phyloP scores from a whole-genome alignment of 1,284 basidiomycete species.

The Ceratobasidium papillatum region DNA sequence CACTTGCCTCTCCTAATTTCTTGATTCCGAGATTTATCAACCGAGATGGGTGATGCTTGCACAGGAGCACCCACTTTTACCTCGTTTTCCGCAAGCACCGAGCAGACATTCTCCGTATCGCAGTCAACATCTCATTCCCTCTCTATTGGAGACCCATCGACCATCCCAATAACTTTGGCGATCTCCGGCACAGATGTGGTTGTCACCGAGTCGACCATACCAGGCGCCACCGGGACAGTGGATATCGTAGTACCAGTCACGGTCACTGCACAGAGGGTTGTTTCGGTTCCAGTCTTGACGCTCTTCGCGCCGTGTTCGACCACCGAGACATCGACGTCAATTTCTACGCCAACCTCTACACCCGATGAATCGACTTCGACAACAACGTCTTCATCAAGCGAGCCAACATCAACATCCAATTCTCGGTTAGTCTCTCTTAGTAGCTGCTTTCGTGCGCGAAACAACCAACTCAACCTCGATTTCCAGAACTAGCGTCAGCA shows the following conservation, averaged over 20 bases:
- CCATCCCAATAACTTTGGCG: neutral
- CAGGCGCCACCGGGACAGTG: slow-evolving; percentile 17
- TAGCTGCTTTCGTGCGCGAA: slow-evolving; percentile 1
- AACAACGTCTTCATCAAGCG: neutral
- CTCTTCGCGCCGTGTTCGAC: slow-evolving; percentile 31
- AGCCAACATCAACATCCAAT: slow-evolving; percentile 9
- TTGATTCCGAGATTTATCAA: neutral
- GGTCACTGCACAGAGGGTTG: neutral
- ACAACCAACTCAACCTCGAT: neutral
- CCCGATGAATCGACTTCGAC: neutral
- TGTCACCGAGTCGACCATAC: neutral
- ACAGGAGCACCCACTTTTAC: slow-evolving; percentile 22
- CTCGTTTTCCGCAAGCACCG: slow-evolving; percentile 19
- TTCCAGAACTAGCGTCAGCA: neutral
- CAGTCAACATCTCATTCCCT: slow-evolving; percentile 4
- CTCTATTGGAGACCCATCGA: neutral
- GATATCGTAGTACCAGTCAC: neutral
- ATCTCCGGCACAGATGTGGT: neutral
- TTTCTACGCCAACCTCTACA: neutral
- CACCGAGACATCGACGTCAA: neutral
- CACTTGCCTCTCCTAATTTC: neutral
- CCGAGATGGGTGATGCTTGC: slow-evolving; percentile 21
- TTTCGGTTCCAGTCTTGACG: slow-evolving; percentile 21
- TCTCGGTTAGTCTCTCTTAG: neutral
- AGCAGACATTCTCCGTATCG: slow-evolving; percentile 15